Percentiles rank a stretch among this genome's conserved stretches.
phyloP scores from a whole-genome alignment of 495 filamentous ascomycete species.

The Trichoderma orchidacearum region DNA sequence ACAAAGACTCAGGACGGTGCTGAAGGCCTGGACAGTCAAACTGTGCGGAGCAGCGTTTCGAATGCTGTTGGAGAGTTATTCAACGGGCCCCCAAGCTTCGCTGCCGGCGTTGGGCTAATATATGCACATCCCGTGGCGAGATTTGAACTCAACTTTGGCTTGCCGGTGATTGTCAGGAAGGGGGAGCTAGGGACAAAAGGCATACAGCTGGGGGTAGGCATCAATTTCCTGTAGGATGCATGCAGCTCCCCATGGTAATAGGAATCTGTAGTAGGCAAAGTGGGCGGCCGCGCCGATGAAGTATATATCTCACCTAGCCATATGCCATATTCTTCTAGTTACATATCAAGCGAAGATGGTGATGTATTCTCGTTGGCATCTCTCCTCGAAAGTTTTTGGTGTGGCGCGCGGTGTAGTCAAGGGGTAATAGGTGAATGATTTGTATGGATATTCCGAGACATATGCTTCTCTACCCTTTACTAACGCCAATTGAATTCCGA shows the following conservation, averaged over 20 bases:
- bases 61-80: slow-evolving; percentile 49
- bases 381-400: too few relatives aligned
- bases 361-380: too few relatives aligned
- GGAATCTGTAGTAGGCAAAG: neutral
- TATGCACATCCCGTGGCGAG: slow-evolving; percentile 86
- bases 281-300: neutral
- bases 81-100: slow-evolving; percentile 68
- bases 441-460: too few relatives aligned
- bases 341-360: too few relatives aligned
- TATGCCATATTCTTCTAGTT: too few relatives aligned
- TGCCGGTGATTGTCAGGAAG: slow-evolving; percentile 67
- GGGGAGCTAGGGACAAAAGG: slow-evolving; percentile 86
- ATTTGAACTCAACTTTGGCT: slow-evolving; percentile 88
- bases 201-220: slow-evolving; percentile 81
- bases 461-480: too few relatives aligned
- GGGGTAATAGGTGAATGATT: too few relatives aligned
- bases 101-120: slow-evolving; percentile 79
- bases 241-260: neutral
- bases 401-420: too few relatives aligned
- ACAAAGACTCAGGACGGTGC: slow-evolving; percentile 23
- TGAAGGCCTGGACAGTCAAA: slow-evolving; percentile 17
- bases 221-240: slow-evolving; percentile 64
- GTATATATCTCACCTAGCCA: too few relatives aligned
- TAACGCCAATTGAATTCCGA: too few relatives aligned
- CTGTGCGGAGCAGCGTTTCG: slow-evolving; percentile 36